Conservation (phyloP, 2,329 filamentous ascomycete genomes). For the Akanthomyces muscarius region DNA sequence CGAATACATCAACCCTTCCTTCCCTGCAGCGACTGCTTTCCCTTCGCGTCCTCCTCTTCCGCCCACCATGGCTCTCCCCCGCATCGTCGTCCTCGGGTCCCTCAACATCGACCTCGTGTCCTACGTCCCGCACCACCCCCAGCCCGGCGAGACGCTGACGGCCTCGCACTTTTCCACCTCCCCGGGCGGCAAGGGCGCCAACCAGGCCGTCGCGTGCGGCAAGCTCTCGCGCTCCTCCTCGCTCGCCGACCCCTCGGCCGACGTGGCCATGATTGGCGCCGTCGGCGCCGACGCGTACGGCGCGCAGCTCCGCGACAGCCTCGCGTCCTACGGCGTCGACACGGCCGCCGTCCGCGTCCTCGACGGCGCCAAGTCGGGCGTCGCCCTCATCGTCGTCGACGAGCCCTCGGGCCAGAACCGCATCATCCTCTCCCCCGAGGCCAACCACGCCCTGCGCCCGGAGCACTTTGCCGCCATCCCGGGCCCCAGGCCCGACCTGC, state of each 20-base stretch:
- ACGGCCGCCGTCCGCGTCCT: conserved; percentile 47
- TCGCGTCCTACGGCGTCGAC: conserved; percentile 60
- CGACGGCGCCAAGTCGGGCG: conserved; percentile 54
- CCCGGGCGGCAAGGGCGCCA: conserved; percentile 90
- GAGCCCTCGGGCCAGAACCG: conserved; percentile 69
- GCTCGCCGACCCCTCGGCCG: conserved; percentile 32
- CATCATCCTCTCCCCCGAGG: conserved; percentile 69
- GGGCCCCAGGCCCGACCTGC: conserved; percentile 50
- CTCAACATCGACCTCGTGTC: conserved; percentile 94
- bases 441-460: conserved; percentile 53
- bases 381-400: conserved; percentile 74
- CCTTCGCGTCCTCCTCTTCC: conserved; percentile 10
- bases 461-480: conserved; percentile 33
- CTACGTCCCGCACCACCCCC: conserved; percentile 76
- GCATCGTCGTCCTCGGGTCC: conserved; percentile 83
- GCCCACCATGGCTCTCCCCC: conserved; percentile 31
- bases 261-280: conserved; percentile 68
- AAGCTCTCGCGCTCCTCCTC: conserved; percentile 63
- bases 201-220: conserved; percentile 87
- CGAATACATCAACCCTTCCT: too few relatives aligned
- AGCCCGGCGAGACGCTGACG: conserved; percentile 82
- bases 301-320: conserved; percentile 51
- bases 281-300: conserved; percentile 69
- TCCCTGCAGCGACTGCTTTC: too few relatives aligned
- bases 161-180: conserved; percentile 73